phyloP scores from a whole-genome alignment of 108 stramenopile genomes.

The Discostella stelligeroides region DNA sequence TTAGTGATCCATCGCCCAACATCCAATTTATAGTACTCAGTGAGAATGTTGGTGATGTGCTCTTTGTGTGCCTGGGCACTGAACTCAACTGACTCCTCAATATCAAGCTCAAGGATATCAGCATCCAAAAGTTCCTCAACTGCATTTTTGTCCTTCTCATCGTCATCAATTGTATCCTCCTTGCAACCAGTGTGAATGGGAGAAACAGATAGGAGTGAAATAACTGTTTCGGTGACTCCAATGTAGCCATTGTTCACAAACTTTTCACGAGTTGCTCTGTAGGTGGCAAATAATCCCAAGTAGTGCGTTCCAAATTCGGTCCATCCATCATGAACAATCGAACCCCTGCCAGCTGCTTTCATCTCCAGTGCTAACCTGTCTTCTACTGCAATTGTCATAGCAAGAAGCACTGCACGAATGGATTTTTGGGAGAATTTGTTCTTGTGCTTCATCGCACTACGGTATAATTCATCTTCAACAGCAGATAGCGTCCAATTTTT shows the following conservation, averaged over 20 bases:
- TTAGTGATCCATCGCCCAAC: slow-evolving; percentile 4
- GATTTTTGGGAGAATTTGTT: slow-evolving; percentile 5
- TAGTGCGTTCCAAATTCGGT: slow-evolving; percentile 19
- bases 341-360: slow-evolving; percentile 9
- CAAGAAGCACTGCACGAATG: too few species aligned
- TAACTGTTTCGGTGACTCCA: neutral
- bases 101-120: neutral
- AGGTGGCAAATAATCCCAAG: slow-evolving; percentile 14
- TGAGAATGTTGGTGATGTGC: slow-evolving; percentile 5
- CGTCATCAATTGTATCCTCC: neutral
- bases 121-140: neutral
- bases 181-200: neutral
- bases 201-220: neutral
- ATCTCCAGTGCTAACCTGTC: neutral
- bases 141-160: neutral
- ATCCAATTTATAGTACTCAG: neutral
- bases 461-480: neutral
- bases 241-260: neutral
- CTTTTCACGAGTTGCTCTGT: neutral
- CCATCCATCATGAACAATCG: slow-evolving; percentile 22
- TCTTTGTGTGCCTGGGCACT: neutral
- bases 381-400: slow-evolving; percentile 16
- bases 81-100: slow-evolving; percentile 1
- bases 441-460: neutral
- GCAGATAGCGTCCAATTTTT: slow-evolving; percentile 1